Conservation (phyloP, 2,329 filamentous ascomycete species). For the Aureobasidium pullulans region DNA sequence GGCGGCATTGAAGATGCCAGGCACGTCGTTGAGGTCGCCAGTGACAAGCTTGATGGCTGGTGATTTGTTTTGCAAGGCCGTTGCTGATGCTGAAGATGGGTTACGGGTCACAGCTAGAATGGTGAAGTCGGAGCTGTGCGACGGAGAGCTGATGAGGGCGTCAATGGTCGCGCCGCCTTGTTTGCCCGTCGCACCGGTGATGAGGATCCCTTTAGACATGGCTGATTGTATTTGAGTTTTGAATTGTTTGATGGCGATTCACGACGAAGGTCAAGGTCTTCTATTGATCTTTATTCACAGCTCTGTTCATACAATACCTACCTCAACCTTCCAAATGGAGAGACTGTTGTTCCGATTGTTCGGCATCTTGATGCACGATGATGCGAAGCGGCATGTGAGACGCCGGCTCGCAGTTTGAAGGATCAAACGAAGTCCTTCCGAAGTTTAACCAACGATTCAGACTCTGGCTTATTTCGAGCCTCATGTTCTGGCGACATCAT, state of each 20-base stretch:
- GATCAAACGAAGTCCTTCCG: background rate
- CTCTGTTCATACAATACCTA: background rate
- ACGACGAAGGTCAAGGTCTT: background rate
- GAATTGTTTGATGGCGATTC: background rate
- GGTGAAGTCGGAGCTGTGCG: constrained; percentile 32
- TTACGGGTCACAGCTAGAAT: constrained; percentile 57
- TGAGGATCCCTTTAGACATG: constrained; percentile 27
- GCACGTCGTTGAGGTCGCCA: constrained; percentile 49
- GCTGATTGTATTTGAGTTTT: background rate
- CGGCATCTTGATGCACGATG: background rate
- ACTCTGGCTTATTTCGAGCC: no score
- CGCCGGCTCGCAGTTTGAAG: background rate
- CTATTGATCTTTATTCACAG: background rate
- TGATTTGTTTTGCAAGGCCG: constrained; percentile 39
- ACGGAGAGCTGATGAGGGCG: constrained; percentile 31
- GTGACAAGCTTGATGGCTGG: constrained; percentile 48
- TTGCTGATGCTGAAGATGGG: constrained; percentile 42
- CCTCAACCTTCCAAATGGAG: background rate
- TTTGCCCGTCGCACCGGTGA: constrained; percentile 41
- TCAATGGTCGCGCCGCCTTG: constrained; percentile 39
- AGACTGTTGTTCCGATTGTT: background rate
- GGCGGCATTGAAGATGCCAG: constrained; percentile 39
- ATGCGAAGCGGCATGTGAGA: background rate
- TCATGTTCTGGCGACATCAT: no score
- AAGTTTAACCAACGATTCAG: background rate